Evolutionary conservation across 495 filamentous ascomycete genomes (phyloP).

Genomic region (Clavariopsis aquatica): DNA sequence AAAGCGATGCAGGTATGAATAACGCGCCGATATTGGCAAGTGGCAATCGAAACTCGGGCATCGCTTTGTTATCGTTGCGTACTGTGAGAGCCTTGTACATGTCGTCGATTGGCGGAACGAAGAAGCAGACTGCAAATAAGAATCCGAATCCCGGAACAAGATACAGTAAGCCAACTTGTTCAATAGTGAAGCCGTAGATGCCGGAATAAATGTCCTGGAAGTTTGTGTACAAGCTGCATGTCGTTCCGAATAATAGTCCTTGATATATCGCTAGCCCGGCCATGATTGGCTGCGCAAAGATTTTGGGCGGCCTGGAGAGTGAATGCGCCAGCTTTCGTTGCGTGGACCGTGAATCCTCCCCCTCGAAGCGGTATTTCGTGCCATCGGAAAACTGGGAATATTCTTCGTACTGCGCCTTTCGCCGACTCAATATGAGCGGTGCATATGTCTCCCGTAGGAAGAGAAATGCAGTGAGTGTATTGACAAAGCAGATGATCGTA

Average conservation of each 20-base stretch:
- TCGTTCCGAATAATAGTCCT: constrained; percentile 45
- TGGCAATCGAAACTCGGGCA: constrained; percentile 44
- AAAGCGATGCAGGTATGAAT: constrained; percentile 42
- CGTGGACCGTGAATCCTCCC: constrained; percentile 20
- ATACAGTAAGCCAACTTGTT: constrained; percentile 45
- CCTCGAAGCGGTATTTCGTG: constrained; percentile 26
- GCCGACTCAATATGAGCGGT: constrained; percentile 19
- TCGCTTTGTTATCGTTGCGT: constrained; percentile 16
- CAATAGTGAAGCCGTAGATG: constrained; percentile 44
- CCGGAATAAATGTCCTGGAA: constrained; percentile 45
- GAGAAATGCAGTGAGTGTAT: constrained; percentile 21
- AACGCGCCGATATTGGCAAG: constrained; percentile 41
- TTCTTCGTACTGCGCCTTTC: constrained; percentile 1
- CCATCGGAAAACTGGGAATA: not conserved
- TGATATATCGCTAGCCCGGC: constrained; percentile 47
- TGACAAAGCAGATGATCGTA: constrained; percentile 21
- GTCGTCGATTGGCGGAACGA: constrained; percentile 40
- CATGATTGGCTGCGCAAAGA: constrained; percentile 46
- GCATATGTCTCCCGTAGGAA: constrained; percentile 35
- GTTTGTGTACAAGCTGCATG: constrained; percentile 50
- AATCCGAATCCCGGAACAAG: constrained; percentile 46
- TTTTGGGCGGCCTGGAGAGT: constrained; percentile 27
- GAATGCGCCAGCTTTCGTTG: constrained; percentile 8
- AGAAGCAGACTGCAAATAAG: constrained; percentile 38
- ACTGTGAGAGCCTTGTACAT: constrained; percentile 33